These are phyloP conservation scores for Phytophthora pseudosyringae DNA, from an alignment of 352 stramenopile species.

Conservation along the genomic window DNA sequence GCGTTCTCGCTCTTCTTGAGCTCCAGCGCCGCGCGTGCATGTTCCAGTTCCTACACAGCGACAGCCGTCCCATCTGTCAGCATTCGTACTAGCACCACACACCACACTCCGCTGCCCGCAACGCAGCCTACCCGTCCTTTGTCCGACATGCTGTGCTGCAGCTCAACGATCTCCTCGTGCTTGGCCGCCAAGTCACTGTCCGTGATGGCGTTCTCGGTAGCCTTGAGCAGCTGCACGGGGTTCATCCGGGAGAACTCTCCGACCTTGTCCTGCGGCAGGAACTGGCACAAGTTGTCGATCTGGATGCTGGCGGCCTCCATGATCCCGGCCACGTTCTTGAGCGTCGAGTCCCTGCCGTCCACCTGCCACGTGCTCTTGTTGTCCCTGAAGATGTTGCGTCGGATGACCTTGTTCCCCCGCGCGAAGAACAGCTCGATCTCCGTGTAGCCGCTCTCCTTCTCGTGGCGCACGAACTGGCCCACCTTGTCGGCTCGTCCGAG, in stretches of 20 bases:
- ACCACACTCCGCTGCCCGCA: too few species aligned
- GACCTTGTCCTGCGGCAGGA: constrained; percentile 98
- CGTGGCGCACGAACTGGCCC: constrained; percentile 90
- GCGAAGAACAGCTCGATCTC: constrained; percentile 95
- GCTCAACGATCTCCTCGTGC: constrained; percentile 81
- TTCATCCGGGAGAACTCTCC: constrained; percentile 92
- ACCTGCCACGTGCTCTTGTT: constrained; percentile 88
- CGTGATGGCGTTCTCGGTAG: constrained; percentile 77
- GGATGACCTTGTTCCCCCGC: constrained; percentile 82
- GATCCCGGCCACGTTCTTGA: constrained; percentile 76
- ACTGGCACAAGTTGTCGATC: constrained; percentile 99
- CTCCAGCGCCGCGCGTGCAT: constrained; percentile 65
- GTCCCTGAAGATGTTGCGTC: constrained; percentile 92
- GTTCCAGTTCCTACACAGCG: constrained; percentile 61
- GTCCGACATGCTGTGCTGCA: constrained; percentile 75
- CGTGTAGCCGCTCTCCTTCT: constrained; percentile 86
- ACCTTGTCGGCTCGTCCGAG: constrained; percentile 95
- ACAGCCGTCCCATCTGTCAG: constrained; percentile 4
- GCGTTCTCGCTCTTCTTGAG: constrained; percentile 87
- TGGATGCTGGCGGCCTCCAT: constrained; percentile 93
- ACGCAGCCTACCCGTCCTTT: constrained; percentile 61
- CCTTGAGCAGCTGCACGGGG: constrained; percentile 72
- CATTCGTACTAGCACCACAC: neutral
- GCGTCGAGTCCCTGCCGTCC: constrained; percentile 69
- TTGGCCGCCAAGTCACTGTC: constrained; percentile 74